These are phyloP conservation scores for Vachellia pachyceras DNA, from an alignment of 306 rosid species.

Conservation along the genomic window DNA sequence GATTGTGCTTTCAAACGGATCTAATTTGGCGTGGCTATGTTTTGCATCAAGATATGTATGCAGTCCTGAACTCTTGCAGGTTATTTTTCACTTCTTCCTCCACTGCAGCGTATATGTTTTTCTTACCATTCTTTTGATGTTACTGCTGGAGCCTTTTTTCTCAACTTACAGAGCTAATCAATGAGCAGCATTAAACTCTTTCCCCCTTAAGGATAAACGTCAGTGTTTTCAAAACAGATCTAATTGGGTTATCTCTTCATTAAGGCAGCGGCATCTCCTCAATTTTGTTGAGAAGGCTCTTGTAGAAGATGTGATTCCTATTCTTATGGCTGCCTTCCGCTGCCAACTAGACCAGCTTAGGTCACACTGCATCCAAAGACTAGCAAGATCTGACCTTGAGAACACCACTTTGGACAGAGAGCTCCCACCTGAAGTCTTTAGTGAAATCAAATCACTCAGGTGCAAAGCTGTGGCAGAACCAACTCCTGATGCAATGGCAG, in stretches of 20 bases:
- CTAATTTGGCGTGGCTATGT: conserved; percentile 8
- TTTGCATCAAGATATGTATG: background rate
- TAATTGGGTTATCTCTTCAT: conserved; percentile 36
- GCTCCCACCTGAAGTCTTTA: conserved; percentile 64
- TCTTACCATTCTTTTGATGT: background rate
- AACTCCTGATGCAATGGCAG: conserved; percentile 47
- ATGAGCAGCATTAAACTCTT: background rate
- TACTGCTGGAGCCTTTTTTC: background rate
- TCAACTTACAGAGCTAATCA: background rate
- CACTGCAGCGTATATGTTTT: background rate
- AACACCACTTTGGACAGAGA: conserved; percentile 68
- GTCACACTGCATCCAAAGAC: conserved; percentile 64
- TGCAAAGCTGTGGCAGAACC: conserved; percentile 44
- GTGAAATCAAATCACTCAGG: conserved; percentile 53
- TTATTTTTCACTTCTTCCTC: background rate
- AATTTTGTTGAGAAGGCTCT: conserved; percentile 83
- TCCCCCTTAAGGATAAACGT: background rate
- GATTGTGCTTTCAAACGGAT: background rate
- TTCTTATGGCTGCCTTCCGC: conserved; percentile 69
- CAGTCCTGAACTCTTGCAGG: background rate
- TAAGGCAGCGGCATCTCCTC: conserved; percentile 75
- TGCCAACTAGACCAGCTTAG: conserved; percentile 69
- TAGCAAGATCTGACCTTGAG: conserved; percentile 77
- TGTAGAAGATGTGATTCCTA: conserved; percentile 84
- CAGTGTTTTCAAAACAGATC: conserved; percentile 18